Evolutionary conservation across 768 basidiomycete genomes (phyloP).

Genomic region (Hygrophoropsis aurantiaca): DNA sequence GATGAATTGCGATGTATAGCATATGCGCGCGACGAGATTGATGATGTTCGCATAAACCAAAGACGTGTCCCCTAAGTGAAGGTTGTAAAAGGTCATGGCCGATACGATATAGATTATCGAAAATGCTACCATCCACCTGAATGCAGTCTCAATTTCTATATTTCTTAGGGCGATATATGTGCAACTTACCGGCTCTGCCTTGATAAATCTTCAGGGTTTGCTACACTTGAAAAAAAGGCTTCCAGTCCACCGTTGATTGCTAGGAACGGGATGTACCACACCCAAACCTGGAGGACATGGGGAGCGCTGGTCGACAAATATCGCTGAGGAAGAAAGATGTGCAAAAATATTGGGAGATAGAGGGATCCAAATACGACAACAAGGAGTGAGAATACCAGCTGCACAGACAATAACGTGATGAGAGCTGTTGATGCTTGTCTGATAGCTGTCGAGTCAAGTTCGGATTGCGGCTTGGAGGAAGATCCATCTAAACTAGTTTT

Average conservation of each 20-base stretch:
- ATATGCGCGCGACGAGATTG: constrained; percentile 62
- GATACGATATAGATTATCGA: constrained; percentile 65
- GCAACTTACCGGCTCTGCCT: constrained; percentile 58
- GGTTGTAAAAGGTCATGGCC: constrained; percentile 45
- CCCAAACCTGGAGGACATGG: constrained; percentile 71
- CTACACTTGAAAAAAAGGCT: constrained; percentile 84
- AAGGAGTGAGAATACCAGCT: constrained; percentile 65
- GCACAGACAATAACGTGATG: constrained; percentile 60
- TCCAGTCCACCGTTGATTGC: constrained; percentile 91
- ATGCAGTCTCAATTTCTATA: constrained; percentile 3
- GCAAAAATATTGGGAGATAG: constrained; percentile 69
- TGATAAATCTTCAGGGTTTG: constrained; percentile 63
- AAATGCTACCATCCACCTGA: constrained; percentile 77
- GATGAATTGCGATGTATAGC: constrained; percentile 56
- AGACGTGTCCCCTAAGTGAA: constrained; percentile 60
- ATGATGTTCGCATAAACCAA: constrained; percentile 77
- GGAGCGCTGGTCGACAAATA: constrained; percentile 82
- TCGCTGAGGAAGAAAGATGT: constrained; percentile 66
- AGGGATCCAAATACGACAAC: constrained; percentile 73
- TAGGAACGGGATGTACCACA: constrained; percentile 87
- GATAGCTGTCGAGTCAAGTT: constrained; percentile 15
- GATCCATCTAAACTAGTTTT: constrained; percentile 6
- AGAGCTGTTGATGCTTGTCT: constrained; percentile 52
- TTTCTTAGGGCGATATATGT: not conserved
- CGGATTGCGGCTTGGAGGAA: not conserved